phyloP scores from a whole-genome alignment of 495 filamentous ascomycete genomes.

The Penicillium roqueforti region DNA sequence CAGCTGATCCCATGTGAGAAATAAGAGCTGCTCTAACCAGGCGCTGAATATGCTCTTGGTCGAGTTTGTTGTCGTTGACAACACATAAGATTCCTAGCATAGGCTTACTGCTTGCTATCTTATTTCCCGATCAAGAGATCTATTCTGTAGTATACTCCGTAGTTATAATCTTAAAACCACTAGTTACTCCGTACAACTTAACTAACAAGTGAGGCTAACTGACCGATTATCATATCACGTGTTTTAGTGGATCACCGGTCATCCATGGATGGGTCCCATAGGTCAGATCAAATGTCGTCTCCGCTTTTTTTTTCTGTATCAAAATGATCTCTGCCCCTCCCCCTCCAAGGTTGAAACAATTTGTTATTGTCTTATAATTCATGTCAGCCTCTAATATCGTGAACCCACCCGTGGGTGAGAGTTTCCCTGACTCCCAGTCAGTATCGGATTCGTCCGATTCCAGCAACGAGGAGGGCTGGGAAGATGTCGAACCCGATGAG shows the following conservation, averaged over 20 bases:
- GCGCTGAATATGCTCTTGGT: slow-evolving; percentile 10
- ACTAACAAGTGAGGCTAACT: too few species aligned
- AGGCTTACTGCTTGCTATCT: too few species aligned
- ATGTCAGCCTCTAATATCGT: slow-evolving; percentile 31
- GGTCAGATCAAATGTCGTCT: too few species aligned
- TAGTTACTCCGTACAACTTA: too few species aligned
- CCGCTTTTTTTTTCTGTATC: slow-evolving; percentile 27
- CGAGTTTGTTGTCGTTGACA: not conserved
- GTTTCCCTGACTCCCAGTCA: slow-evolving; percentile 29
- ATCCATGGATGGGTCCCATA: too few species aligned
- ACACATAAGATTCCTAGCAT: not conserved
- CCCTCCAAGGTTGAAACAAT: not conserved
- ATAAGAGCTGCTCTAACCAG: slow-evolving; percentile 11
- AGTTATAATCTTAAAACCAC: too few species aligned
- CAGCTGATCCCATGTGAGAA: slow-evolving; percentile 10
- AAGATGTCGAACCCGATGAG: slow-evolving; percentile 69
- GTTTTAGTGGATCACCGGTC: too few species aligned
- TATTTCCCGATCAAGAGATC: too few species aligned
- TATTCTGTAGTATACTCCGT: too few species aligned
- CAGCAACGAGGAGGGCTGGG: slow-evolving; percentile 69
- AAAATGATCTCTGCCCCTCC: slow-evolving; percentile 25
- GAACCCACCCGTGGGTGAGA: slow-evolving; percentile 23
- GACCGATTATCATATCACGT: too few species aligned
- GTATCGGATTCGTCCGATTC: slow-evolving; percentile 46
- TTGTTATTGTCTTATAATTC: slow-evolving; percentile 7